Base-by-base conservation (phyloP, 106 monocot genomes). In the Hemerocallis citrina region DNA sequence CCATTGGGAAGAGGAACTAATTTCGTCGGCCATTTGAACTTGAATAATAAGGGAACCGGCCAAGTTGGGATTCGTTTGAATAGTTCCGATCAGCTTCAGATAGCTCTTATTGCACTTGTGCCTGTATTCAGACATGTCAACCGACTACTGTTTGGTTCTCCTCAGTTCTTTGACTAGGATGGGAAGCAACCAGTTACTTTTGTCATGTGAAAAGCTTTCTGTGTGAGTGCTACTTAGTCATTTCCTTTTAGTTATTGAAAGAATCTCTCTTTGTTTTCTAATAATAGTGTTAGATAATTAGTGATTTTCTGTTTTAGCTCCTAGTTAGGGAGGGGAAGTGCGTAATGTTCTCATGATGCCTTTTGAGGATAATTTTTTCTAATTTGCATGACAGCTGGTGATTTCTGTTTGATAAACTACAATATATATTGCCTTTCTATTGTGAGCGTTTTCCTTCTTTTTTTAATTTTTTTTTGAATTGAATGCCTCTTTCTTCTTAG, bases 11-110 rank as follows among this genome's bases (percentile, higher is more conserved):
- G 91, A 69, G 73, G 69, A 60, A 71, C 74, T 27, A 88, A 91
- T 71, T 13, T 87, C 54, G 68, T 75, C 56, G 73, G 62, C 12
- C 71, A 91, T 72, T 86, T 68, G 45, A 96, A 79, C 62, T 52
- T 84, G 61, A 96, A 69, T 66, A 96, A 96, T 49, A 84, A 64
- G 56, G 96, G 96, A 13, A 84, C 69, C 38, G 91, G 96, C 16
- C 96, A 96, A 59, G 58, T 96, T 60, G 81, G 91, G 6, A 59
- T 96, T 57, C 80, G 96, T 20, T 30, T 96, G 22, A 96, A 82
- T 51, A 96, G 79, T 65, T 77, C 96, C 23, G 96, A 96, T 36
- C 83, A 96, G 22, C 66, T 96, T 46, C 76, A 87, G 59, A 69
- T 96, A 44, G 90, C 86, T 20, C 45, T 90, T 34, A 42, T 87